phyloP scores from a whole-genome alignment of 257 asterid species.

The Salvia splendens region DNA sequence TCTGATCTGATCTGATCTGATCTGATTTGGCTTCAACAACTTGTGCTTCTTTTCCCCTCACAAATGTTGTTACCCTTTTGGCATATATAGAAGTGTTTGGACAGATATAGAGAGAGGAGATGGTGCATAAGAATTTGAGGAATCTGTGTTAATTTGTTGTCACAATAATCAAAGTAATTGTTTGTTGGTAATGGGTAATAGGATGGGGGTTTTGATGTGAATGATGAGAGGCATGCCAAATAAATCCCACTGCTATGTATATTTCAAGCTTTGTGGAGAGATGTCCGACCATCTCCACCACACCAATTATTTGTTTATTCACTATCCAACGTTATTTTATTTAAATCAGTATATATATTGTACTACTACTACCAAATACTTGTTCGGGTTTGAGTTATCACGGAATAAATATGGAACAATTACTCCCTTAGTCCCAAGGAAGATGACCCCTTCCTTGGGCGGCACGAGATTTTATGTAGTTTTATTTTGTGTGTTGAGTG shows the following conservation, averaged over 20 bases:
- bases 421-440: no score
- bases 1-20: neutral
- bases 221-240: constrained; percentile 73
- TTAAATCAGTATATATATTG: no score
- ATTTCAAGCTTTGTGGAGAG: constrained; percentile 57
- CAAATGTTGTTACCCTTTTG: constrained; percentile 23
- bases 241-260: constrained; percentile 63
- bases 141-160: constrained; percentile 33
- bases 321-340: neutral
- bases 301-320: constrained; percentile 5
- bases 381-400: no score
- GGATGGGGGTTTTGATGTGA: constrained; percentile 33
- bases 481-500: no score
- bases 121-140: constrained; percentile 41
- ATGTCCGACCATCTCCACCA: constrained; percentile 71
- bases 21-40: constrained; percentile 27
- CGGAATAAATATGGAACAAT: no score
- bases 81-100: constrained; percentile 25
- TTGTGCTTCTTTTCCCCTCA: neutral
- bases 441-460: no score
- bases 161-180: constrained; percentile 72
- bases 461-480: no score
- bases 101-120: neutral
- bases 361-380: no score
- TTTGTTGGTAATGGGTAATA: constrained; percentile 31